These are phyloP conservation scores for Dothidotthia symphoricarpi DNA, from an alignment of 2,329 filamentous ascomycete species.

Conservation along the genomic window DNA sequence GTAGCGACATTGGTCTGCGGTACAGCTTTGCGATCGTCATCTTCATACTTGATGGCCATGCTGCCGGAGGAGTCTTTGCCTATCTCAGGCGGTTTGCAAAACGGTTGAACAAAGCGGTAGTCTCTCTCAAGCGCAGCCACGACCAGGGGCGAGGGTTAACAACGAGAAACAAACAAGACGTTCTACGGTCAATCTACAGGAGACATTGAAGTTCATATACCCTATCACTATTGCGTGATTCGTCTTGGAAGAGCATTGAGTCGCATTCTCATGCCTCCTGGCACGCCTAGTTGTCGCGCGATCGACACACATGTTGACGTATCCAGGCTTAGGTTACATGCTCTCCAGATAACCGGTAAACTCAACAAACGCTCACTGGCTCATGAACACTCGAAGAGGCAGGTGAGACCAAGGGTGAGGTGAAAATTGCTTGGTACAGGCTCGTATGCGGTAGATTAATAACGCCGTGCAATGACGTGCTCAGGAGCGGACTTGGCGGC, in stretches of 20 bases:
- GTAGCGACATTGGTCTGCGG: constrained; percentile 12
- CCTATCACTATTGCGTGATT: constrained; percentile 14
- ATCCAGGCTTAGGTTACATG: constrained; percentile 28
- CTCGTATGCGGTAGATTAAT: constrained; percentile 8
- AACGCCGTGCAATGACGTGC: no score
- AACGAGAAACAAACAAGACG: constrained; percentile 10
- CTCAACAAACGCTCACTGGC: constrained; percentile 12
- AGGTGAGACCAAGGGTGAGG: constrained; percentile 23
- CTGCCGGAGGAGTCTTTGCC: not conserved
- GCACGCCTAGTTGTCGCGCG: constrained; percentile 18
- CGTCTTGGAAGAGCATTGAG: constrained; percentile 2
- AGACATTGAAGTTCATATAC: constrained; percentile 18
- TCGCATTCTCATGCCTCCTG: constrained; percentile 6
- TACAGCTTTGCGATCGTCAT: constrained; percentile 20
- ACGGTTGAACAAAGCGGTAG: no score
- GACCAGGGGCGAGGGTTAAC: not conserved
- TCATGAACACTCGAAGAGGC: constrained; percentile 20
- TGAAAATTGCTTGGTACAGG: constrained; percentile 22
- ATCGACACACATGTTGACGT: constrained; percentile 27
- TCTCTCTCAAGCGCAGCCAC: constrained; percentile 4
- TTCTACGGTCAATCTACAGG: constrained; percentile 5
- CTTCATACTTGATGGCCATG: constrained; percentile 25
- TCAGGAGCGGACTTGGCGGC: constrained; percentile 4
- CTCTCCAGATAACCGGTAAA: constrained; percentile 5
- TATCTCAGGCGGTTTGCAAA: no score